Evolutionary conservation across 495 filamentous ascomycete species (phyloP).

Genomic region (Penicillium parvum): DNA sequence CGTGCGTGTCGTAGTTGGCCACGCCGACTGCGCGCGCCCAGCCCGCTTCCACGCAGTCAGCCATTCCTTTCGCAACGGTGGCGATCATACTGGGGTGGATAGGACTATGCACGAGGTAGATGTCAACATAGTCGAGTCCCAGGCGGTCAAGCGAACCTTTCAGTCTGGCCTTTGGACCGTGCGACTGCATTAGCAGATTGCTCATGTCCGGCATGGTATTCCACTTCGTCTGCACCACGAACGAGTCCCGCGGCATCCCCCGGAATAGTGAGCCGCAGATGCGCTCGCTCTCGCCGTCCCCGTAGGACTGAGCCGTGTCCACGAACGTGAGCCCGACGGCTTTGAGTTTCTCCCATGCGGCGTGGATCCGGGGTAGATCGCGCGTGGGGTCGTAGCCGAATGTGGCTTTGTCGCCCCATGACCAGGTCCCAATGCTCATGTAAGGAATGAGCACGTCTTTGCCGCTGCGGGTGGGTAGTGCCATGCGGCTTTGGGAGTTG

Average conservation of each 20-base stretch:
- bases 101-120: conserved; percentile 72
- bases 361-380: conserved; percentile 29
- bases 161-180: conserved; percentile 16
- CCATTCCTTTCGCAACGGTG: conserved; percentile 24
- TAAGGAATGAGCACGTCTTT: conserved; percentile 27
- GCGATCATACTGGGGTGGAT: conserved; percentile 20
- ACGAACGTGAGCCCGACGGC: conserved; percentile 33
- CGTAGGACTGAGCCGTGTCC: conserved; percentile 39
- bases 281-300: conserved; percentile 34
- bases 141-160: conserved; percentile 53
- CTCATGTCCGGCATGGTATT: conserved; percentile 8
- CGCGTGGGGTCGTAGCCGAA: conserved; percentile 25
- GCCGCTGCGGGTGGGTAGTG: conserved; percentile 8
- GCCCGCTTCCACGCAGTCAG: conserved; percentile 37
- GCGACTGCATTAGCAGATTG: conserved; percentile 16
- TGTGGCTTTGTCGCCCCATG: conserved; percentile 43
- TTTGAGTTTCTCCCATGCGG: conserved; percentile 30
- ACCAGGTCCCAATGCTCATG: conserved; percentile 36
- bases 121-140: conserved; percentile 70
- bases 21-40: conserved; percentile 35
- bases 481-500: conserved; percentile 15
- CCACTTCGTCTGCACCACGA: conserved; percentile 29
- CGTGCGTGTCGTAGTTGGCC: conserved; percentile 37
- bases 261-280: conserved; percentile 32
- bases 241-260: conserved; percentile 30